Conservation (phyloP, 2,329 filamentous ascomycete species). For the Eutypella sp. region DNA sequence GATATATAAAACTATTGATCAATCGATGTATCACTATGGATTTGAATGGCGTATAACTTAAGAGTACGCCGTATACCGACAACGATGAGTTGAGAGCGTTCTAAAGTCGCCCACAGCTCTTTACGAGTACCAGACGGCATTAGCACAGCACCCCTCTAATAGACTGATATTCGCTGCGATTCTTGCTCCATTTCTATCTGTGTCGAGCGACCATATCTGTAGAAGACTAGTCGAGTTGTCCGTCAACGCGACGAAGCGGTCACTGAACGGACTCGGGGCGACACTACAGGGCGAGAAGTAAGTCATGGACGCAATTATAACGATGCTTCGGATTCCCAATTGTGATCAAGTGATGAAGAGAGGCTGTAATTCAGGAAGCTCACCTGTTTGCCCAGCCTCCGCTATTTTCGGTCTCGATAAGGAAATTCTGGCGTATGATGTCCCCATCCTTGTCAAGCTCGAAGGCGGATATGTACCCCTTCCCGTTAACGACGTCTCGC, state of each 20-base stretch:
- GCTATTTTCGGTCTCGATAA: slow-evolving; percentile 25
- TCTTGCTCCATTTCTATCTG: slow-evolving; percentile 5
- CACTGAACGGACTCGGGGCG: slow-evolving; percentile 25
- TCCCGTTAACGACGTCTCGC: slow-evolving; percentile 3
- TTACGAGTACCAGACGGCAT: slow-evolving; percentile 17
- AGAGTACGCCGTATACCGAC: too few relatives aligned
- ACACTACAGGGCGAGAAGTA: slow-evolving; percentile 7
- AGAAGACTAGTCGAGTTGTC: slow-evolving; percentile 30
- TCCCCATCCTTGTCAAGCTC: slow-evolving; percentile 20
- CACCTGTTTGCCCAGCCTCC: slow-evolving; percentile 30
- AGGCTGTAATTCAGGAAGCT: not conserved
- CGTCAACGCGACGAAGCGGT: slow-evolving; percentile 27
- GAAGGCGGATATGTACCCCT: slow-evolving; percentile 31
- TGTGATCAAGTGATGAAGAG: not conserved
- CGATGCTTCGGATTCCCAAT: not conserved
- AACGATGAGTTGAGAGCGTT: too few relatives aligned
- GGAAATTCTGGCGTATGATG: slow-evolving; percentile 25
- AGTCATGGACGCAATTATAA: not conserved
- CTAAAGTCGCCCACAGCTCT: not conserved
- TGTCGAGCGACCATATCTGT: slow-evolving; percentile 28
- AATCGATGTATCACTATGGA: not conserved
- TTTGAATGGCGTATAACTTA: too few relatives aligned
- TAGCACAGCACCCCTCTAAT: slow-evolving; percentile 22
- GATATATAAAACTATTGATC: not conserved
- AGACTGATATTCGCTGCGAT: slow-evolving; percentile 18